Evolutionary conservation across 129 eudicot genomes (phyloP), one percentile per base, ranked within the genome.

Genomic region (Lactuca sativa): DNA sequence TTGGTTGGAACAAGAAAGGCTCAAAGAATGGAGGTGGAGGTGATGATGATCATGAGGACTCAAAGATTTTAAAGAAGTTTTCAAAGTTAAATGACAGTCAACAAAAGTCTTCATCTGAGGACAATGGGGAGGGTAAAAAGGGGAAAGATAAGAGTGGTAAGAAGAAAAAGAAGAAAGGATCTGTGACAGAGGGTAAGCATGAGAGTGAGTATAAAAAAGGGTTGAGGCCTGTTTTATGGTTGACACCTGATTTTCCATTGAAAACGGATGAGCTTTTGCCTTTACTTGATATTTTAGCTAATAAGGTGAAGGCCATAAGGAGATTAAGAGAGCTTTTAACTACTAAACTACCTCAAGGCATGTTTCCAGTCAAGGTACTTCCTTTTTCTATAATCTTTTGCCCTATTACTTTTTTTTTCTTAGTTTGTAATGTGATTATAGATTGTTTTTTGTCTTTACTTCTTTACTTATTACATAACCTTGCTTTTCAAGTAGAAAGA

Each of bases 191-290:
- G 57, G 61, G 86, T 49, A 88, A 91, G 76, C 80, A 56, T 67
- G 95, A 88, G 77, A 91, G 97, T 43, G 97, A 91, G 82, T 91
- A 91, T 62, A 91, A 88, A 81, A 91, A 91, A 79, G 97, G 97
- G 59, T 65, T 91, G 71, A 76, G 92, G 62, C 95, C 97, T 56
- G 95, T 91, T 70, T 77, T 88, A 64, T 91, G 95, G 97, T 71
- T 91, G 75, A 91, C 97, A 38, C 92, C 92, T 4, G 97, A 91
- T 82, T 91, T 88, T 34, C 97, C 95, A 8, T 80, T 91, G 84
- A 81, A 74, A 76, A 91, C 95, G 1, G 92, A 91, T 15, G 97
- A 91, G 62, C 90, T 91, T 56, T 75, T 91, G 75, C 97, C 97
- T 47, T 83, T 91, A 80, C 89, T 91, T 18, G 97, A 91, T 78